phyloP scores from a whole-genome alignment of 2,329 filamentous ascomycete species.

The Paracamarosporium sp. region DNA sequence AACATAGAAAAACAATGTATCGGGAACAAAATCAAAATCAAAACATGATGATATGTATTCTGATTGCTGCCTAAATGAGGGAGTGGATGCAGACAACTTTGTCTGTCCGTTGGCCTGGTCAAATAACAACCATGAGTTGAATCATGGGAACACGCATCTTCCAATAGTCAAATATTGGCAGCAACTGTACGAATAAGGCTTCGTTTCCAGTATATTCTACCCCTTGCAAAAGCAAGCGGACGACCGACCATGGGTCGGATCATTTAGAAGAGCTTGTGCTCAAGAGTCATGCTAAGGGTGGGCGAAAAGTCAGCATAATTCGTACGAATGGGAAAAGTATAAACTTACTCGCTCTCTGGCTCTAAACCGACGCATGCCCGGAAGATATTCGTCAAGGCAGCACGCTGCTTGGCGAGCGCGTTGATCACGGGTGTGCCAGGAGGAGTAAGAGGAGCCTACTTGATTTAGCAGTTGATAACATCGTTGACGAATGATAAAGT shows the following conservation, averaged over 20 bases:
- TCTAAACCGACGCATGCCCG: constrained; percentile 95
- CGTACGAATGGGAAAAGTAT: neutral
- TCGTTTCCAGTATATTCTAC: neutral
- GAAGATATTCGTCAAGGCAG: constrained; percentile 96
- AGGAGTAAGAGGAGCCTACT: constrained; percentile 85
- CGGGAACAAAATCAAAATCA: neutral
- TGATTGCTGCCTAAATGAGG: constrained; percentile 7
- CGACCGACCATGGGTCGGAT: no score
- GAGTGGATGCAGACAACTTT: neutral
- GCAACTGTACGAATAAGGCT: neutral
- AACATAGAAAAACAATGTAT: no score
- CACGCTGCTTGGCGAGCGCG: constrained; percentile 92
- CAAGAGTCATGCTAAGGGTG: constrained; percentile 89
- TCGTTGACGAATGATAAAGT: constrained; percentile 7
- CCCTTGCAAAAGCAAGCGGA: no score
- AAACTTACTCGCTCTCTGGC: constrained; percentile 78
- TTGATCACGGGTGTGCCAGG: constrained; percentile 96
- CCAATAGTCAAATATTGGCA: neutral
- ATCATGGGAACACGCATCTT: neutral
- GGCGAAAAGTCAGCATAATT: neutral
- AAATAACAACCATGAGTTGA: constrained; percentile 4
- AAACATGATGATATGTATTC: neutral
- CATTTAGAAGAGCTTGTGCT: constrained; percentile 86
- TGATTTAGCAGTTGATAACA: constrained; percentile 15
- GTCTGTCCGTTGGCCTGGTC: neutral